phyloP scores from a whole-genome alignment of 192 early-diverging fungal genomes.

The Backusella liffmaniae region DNA sequence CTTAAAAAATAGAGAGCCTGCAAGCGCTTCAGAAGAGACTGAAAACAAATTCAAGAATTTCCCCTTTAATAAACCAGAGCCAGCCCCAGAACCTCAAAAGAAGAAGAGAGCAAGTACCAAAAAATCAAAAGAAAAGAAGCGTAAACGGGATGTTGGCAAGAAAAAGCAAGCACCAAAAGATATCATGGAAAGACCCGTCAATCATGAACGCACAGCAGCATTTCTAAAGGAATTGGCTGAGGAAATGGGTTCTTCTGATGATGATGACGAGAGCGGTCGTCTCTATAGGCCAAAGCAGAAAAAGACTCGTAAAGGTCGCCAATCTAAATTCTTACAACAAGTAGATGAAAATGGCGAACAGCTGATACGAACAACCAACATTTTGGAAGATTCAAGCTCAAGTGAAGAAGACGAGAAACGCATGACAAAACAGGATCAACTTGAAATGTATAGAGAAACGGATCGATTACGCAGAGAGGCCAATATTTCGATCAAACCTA shows the following conservation, averaged over 20 bases:
- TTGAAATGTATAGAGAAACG: conserved; percentile 16
- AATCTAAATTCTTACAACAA: background rate
- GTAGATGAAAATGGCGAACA: conserved; percentile 9
- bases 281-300: background rate
- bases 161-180: background rate
- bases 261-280: background rate
- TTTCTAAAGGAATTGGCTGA: background rate
- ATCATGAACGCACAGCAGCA: background rate
- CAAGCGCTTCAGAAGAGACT: background rate
- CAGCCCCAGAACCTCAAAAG: background rate
- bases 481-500: conserved; percentile 3
- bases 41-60: conserved; percentile 10
- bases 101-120: background rate
- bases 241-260: background rate
- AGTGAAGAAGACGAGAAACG: background rate
- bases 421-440: background rate
- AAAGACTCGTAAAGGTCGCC: background rate
- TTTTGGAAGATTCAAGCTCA: background rate
- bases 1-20: background rate
- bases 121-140: background rate
- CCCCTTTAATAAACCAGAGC: background rate
- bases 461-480: background rate
- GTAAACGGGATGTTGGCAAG: background rate
- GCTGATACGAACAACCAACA: background rate
- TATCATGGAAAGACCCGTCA: background rate